Base-by-base conservation (phyloP, 306 rosid genomes). In the Casuarina cunninghamiana region DNA sequence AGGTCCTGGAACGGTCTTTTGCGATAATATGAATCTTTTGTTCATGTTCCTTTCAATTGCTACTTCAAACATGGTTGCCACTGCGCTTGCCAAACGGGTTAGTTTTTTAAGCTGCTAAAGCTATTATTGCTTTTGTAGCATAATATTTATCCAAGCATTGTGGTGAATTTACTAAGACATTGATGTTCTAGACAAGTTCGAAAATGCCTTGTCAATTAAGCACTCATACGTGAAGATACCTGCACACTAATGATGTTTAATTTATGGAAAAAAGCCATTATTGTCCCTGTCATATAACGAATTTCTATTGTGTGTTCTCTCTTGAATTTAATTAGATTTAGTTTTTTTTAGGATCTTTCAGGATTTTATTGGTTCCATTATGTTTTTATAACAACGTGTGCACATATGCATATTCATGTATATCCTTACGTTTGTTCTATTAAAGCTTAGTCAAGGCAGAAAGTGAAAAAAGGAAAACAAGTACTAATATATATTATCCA, bases 31-130 rank as follows among this genome's bases (percentile, higher is more conserved):
- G 80, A 83, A 78, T 75, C 80, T 78, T 32, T 60, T 74, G 77
- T 83, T 83, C 69, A 78, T 78, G 83, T 83, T 83, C 71, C 83
- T 83, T 50, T 78, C 86, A 16, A 78, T 83, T 43, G 82, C 86
- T 3, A 83, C 86, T 58, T 82, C 83, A 67, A 83, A 83, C 16
- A 43, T 83, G 83, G 83, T 83, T 11, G 86, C 86, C 57, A 83
- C 86, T 74, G 68, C 86, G 13, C 82, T 78, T n/a, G 86, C 80
- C 49, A 83, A 78, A 74, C 12, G 72, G 83, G 86, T 83, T 7
- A 48, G 86, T 68, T 51, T 48, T 69, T 26, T 75, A 39, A 50
- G 50, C 70, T 55, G 46, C 54, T 51, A 41, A 60, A 42, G 41
- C 55, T n/a, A 37, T 21, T 43, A 9, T 8, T 41, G 57, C 6